Percentiles rank a stretch among this genome's conserved stretches.
phyloP scores from a whole-genome alignment of 768 basidiomycete genomes.

The Lyophyllum atratum region DNA sequence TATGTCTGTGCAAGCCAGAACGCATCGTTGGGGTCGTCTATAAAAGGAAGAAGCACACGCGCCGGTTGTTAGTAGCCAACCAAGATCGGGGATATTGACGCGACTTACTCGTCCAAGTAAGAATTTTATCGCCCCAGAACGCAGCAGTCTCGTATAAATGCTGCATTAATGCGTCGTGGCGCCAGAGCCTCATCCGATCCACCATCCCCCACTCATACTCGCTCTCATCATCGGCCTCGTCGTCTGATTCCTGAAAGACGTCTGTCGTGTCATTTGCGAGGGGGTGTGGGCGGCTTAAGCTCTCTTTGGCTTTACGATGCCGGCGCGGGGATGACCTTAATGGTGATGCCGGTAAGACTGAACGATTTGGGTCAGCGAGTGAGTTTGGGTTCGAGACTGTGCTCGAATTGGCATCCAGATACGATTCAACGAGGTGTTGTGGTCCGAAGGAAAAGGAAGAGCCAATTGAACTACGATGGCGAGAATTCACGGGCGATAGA shows the following conservation, averaged over 20 bases:
- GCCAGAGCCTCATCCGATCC: conserved; percentile 94
- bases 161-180: conserved; percentile 98
- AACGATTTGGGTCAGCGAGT: conserved; percentile 71
- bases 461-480: conserved; percentile 69
- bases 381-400: conserved; percentile 46
- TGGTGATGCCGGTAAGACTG: conserved; percentile 74
- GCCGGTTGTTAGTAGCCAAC: not conserved
- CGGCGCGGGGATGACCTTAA: conserved; percentile 65
- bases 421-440: conserved; percentile 72
- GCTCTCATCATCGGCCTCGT: conserved; percentile 57
- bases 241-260: conserved; percentile 71
- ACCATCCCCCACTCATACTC: conserved; percentile 83
- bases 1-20: conserved; percentile 99
- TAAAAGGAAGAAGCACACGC: conserved; percentile 2
- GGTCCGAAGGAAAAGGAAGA: conserved; percentile 86
- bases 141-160: conserved; percentile 96
- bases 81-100: conserved; percentile 15
- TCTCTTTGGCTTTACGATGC: conserved; percentile 56
- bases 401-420: conserved; percentile 65
- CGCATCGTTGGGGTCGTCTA: conserved; percentile 95
- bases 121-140: conserved; percentile 98
- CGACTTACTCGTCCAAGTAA: conserved; percentile 90
- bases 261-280: conserved; percentile 78
- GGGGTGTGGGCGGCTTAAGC: conserved; percentile 58
- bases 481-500: conserved; percentile 56